Evolutionary conservation across 169 alveolate species (phyloP).

Genomic region (Condylostoma magnum): DNA sequence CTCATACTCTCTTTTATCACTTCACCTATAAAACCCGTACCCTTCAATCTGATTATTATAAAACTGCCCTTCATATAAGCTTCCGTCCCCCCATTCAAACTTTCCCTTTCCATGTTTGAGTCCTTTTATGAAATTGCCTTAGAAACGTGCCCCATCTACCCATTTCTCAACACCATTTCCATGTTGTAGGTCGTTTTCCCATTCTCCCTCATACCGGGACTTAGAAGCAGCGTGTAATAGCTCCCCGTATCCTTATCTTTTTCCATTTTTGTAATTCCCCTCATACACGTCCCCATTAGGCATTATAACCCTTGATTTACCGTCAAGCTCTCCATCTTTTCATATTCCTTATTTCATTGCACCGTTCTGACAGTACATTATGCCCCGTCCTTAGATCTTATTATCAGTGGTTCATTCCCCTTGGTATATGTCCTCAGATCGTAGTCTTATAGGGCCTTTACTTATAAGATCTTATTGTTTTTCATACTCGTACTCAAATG

Average conservation of each 20-base stretch:
- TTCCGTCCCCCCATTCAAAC: neutral
- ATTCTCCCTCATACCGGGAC: slow-evolving; percentile 27
- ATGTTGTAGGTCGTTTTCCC: slow-evolving; percentile 31
- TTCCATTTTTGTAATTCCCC: slow-evolving; percentile 35
- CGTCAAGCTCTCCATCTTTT: slow-evolving; percentile 24
- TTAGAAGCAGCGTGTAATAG: slow-evolving; percentile 27
- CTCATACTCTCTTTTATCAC: neutral
- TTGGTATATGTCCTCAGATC: slow-evolving; percentile 15
- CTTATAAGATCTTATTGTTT: slow-evolving; percentile 2
- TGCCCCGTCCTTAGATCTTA: slow-evolving; percentile 77
- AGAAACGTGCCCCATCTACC: neutral
- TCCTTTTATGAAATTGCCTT: neutral
- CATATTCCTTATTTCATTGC: slow-evolving; percentile 50
- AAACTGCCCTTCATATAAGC: neutral
- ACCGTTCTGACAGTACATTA: slow-evolving; percentile 74
- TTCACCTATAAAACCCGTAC: neutral
- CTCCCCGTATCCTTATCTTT: slow-evolving; percentile 44
- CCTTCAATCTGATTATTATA: neutral
- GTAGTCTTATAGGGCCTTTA: neutral
- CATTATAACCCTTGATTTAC: slow-evolving; percentile 23
- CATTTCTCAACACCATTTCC: slow-evolving; percentile 37
- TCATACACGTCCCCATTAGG: slow-evolving; percentile 37
- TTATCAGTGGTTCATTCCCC: slow-evolving; percentile 86
- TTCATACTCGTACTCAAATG: no score
- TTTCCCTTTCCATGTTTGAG: neutral